Percentiles rank a stretch among this genome's conserved stretches.
Conservation (phyloP, 768 basidiomycete species). For the Naganishia vaughanmartiniae region DNA sequence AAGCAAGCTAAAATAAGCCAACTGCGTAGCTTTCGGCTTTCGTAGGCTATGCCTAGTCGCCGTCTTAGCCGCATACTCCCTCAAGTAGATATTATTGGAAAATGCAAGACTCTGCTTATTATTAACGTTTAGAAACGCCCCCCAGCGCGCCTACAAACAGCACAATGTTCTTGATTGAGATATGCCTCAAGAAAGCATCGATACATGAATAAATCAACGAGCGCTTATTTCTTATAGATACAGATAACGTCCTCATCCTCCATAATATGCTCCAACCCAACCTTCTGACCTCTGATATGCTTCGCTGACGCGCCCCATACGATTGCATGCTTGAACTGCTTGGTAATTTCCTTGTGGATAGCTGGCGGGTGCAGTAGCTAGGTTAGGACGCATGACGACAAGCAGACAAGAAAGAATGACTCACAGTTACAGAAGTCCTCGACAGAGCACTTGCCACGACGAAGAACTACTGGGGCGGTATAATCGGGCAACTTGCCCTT, state of each 20-base stretch:
- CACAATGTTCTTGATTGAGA: too few relatives aligned
- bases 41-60: too few relatives aligned
- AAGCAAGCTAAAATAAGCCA: too few relatives aligned
- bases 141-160: too few relatives aligned
- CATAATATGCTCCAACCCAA: conserved; percentile 50
- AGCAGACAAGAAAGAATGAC: background rate
- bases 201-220: background rate
- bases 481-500: conserved; percentile 89
- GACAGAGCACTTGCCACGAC: conserved; percentile 56
- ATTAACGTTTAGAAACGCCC: too few relatives aligned
- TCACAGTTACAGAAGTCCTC: conserved; percentile 77
- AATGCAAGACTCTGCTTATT: too few relatives aligned
- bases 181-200: background rate
- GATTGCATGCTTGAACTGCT: conserved; percentile 83
- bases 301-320: conserved; percentile 99
- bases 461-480: conserved; percentile 78
- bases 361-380: conserved; percentile 45
- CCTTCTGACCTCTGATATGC: conserved; percentile 89
- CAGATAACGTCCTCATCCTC: conserved; percentile 52
- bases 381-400: background rate
- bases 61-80: too few relatives aligned
- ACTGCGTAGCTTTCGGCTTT: too few relatives aligned
- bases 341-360: conserved; percentile 95
- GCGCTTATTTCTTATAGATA: conserved; percentile 48
- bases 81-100: too few relatives aligned